Evolutionary conservation across 495 filamentous ascomycete species (phyloP).

Genomic region (Xylaria longipes): DNA sequence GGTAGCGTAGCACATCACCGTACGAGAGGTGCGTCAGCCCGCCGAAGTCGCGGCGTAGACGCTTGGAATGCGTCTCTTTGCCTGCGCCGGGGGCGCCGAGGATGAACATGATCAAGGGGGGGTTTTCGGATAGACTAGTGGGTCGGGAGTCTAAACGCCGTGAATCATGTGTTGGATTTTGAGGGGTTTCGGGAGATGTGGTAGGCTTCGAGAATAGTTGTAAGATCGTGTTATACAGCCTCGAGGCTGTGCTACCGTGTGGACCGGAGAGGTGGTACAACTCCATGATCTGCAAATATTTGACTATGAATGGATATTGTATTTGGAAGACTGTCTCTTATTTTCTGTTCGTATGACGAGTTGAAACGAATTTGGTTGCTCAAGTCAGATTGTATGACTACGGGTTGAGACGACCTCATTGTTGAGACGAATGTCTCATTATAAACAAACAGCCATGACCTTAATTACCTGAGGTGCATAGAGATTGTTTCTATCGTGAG

Average conservation of each 20-base stretch:
- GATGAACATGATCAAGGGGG: slow-evolving; percentile 48
- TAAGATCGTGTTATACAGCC: background rate
- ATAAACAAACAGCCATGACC: background rate
- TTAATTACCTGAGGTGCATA: background rate
- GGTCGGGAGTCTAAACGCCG: background rate
- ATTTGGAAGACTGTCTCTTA: background rate
- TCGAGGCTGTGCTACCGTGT: background rate
- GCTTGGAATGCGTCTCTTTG: slow-evolving; percentile 54
- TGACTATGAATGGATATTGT: background rate
- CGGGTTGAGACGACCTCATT: background rate
- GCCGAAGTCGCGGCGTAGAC: slow-evolving; percentile 12
- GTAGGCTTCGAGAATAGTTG: background rate
- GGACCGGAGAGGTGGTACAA: background rate
- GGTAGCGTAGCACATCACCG: slow-evolving; percentile 31
- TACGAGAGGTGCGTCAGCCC: slow-evolving; percentile 32
- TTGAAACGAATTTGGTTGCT: background rate
- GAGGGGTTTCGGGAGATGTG: background rate
- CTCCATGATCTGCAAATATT: background rate
- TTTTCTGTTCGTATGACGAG: background rate
- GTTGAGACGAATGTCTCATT: background rate
- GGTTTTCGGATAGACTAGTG: background rate
- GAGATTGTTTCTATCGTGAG: background rate
- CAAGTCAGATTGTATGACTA: background rate
- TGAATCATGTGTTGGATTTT: background rate
- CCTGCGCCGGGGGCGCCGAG: slow-evolving; percentile 63